Evolutionary conservation across 495 filamentous ascomycete species (phyloP), one percentile per base, ranked within the genome.

Genomic region (Neurospora tetrasperma): DNA sequence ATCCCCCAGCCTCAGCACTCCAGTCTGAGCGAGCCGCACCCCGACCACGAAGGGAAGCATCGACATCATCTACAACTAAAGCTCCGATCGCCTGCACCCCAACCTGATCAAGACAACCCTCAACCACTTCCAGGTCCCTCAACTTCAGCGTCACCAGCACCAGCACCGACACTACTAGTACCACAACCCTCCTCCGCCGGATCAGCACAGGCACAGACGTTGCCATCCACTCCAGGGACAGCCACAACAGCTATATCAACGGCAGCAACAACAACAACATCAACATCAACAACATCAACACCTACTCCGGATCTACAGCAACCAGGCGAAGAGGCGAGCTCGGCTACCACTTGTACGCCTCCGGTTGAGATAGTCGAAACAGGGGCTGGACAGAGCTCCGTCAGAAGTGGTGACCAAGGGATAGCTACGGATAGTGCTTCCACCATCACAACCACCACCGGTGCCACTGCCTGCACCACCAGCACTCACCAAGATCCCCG

Each of bases 1-100:
- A 74, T 44, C 31, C 70, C 70, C 44, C 75, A 75, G 76, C 78
- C 75, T 76, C 74, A 75, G 72, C 76, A 77, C 76, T 74, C 75
- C 68, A 75, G 69, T 78, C 73, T 73, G 69, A 74, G 66, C 71
- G 74, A 79, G 76, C 71, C 77, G 77, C 78, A 76, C 75, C 72
- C 78, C 74, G 71, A 71, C 40, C 70, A 74, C 70, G 54, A 43
- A 48, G 31, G 73, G 70, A 71, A 69, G 2, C 73, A 70, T 11
- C 71, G 71, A 38, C 74, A 69, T 27, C 39, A 74, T 20, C 69
- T 74, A 14, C 72, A 75, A 39, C 72, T 71, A 40, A 73, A 72
- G 43, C 72, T 72, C 9, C 74, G 18, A 68, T 46, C 43, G 31
- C 43, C 27, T 27, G 35, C 31, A 42, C 69, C 41, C 69, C 69